Conservation (phyloP, 2,329 filamentous ascomycete genomes). For the Fusarium bactridioides region DNA sequence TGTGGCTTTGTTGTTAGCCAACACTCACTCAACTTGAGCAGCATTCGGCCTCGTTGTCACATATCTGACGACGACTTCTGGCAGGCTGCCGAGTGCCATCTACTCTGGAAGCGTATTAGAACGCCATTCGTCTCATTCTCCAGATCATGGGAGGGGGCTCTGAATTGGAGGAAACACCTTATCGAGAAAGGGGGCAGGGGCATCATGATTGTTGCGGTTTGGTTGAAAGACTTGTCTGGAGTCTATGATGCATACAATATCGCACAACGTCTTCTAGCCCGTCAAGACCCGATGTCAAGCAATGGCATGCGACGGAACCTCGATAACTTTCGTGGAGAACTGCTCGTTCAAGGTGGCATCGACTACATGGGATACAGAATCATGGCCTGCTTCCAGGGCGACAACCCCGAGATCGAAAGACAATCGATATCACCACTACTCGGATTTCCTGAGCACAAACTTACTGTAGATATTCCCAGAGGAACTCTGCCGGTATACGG, state of each 20-base stretch:
- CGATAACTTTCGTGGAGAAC: background rate
- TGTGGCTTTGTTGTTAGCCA: background rate
- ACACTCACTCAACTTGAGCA: background rate
- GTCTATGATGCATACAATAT: background rate
- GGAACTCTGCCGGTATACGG: background rate
- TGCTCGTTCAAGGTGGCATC: background rate
- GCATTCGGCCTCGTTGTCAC: background rate
- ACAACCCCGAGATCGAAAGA: background rate
- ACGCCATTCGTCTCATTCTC: background rate
- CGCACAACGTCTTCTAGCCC: background rate
- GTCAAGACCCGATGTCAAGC: rapidly evolving
- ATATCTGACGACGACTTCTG: background rate
- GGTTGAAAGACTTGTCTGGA: background rate
- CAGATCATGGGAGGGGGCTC: background rate
- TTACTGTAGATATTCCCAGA: background rate
- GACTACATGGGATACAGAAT: background rate
- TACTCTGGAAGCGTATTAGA: background rate
- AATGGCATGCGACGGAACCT: rapidly evolving
- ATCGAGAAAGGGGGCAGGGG: background rate
- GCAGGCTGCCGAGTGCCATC: background rate
- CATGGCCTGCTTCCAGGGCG: background rate
- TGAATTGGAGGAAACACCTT: background rate
- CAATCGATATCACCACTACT: background rate
- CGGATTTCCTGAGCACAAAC: rapidly evolving
- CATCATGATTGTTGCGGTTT: background rate